Conservation (phyloP, 495 filamentous ascomycete species). For the Hypoxylon fuscum region DNA sequence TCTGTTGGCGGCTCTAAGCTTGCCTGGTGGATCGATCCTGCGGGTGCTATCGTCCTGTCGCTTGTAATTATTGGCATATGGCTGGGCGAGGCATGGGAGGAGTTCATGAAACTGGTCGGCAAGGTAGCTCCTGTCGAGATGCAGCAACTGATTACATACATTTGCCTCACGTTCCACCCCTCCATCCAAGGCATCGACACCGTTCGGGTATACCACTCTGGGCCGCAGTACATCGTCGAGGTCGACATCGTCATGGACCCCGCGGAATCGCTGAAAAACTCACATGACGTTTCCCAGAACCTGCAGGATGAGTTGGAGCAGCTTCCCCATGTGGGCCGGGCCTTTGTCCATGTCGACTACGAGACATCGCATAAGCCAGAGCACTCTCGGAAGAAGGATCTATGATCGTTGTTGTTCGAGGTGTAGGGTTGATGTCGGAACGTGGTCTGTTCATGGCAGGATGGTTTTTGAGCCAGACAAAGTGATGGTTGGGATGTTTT, state of each 20-base stretch:
- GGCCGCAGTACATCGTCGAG: conserved; percentile 88
- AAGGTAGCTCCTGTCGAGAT: conserved; percentile 84
- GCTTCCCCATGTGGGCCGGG: conserved; percentile 89
- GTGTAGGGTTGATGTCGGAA: neutral
- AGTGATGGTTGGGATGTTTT: neutral
- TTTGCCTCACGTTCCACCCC: conserved; percentile 92
- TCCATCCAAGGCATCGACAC: conserved; percentile 87
- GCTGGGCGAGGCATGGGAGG: conserved; percentile 83
- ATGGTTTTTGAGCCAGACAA: neutral
- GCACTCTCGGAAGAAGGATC: conserved; percentile 64
- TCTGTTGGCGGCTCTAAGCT: conserved; percentile 87
- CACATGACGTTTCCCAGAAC: conserved; percentile 93
- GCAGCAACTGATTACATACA: conserved; percentile 95
- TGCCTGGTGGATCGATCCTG: conserved; percentile 94
- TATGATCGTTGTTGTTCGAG: conserved; percentile 39
- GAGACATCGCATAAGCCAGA: conserved; percentile 97
- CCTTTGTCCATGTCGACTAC: conserved; percentile 97
- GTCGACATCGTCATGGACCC: conserved; percentile 90
- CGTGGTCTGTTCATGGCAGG: neutral
- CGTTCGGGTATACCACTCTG: conserved; percentile 90
- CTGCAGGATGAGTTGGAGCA: conserved; percentile 95
- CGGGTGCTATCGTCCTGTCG: conserved; percentile 88
- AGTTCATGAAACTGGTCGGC: conserved; percentile 91
- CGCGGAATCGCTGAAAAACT: conserved; percentile 71
- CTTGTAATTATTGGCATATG: conserved; percentile 79